Evolutionary conservation across 2,329 filamentous ascomycete genomes (phyloP), one percentile per base, ranked within the genome.

Genomic region (Phyllachora maydis): DNA sequence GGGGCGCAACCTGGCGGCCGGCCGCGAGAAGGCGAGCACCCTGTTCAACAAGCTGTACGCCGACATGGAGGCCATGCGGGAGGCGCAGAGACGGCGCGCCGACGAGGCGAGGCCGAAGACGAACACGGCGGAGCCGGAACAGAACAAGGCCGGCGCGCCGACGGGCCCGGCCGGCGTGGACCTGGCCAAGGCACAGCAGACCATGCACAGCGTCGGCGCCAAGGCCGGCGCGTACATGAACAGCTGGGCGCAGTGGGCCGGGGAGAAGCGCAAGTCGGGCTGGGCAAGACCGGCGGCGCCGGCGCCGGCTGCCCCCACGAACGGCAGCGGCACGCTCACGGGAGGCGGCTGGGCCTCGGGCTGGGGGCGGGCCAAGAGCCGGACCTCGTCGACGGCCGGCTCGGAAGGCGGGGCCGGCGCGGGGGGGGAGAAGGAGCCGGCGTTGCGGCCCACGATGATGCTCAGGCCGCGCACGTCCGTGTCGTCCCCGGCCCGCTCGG

Each of bases 1-100:
- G 3, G 81, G 79, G n/a, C 72, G 83, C 29, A 83, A 91, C 37
- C 46, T 93, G n/a, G 76, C 78, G 4, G 79, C 75, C 1, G 83
- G 88, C 1, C 72, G 76, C 26, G 81, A 88, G 38, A 90, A 85
- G 49, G 78, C 91, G 1, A 82, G 74, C 11, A 74, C 69, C 4
- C 73, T 88, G 18, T 79, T 93, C 46, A 90, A 76, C 43, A 82
- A 69, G 38, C 57, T 95, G 14, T 95, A 90, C 57, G 66, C 79
- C 0, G 85, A 95, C 36, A 77, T 95, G 49, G 85, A 95, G 45
- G 53, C 66, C 3, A 64, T 81, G 49, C 61, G 78, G 9, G 78
- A 83, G 47, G 63, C 66, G 10, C 76, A 83, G 43, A 56, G 66
- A 27, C 69, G 65, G 36, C 56, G 58, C 23, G 52, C 59, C 4